Base-by-base conservation (phyloP, 2,329 filamentous ascomycete species). In the Sporothrix brasiliensis region DNA sequence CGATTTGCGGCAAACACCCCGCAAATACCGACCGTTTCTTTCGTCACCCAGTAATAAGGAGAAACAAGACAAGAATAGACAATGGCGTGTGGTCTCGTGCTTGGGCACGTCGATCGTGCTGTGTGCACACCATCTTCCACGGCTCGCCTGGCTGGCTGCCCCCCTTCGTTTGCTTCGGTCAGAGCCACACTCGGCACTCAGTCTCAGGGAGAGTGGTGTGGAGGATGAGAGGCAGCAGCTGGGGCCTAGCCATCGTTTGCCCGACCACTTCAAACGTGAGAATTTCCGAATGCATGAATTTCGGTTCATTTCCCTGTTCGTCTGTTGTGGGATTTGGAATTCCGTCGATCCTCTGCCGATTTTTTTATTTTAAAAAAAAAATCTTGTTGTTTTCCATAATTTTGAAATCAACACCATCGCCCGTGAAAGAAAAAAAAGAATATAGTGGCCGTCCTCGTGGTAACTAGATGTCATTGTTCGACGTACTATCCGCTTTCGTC, bases 281-380 rank as follows among this genome's bases (percentile, higher is more conserved):
- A 13, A 63, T 47, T 63, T 47, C 58, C 39, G 13, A 67, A 67
- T 11, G 47, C 63, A 67, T 67, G 49, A 67, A 53, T 24, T 53
- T 30, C 44, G 61, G 41, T 16, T 44, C 34, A 34, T 34, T 34
- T 34, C 34, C 34, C 34, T 34, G 34, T 34, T 34, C 34, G 27
- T 52, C 44, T 27, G 16, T 34, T 66, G 21, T 66, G 47, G 61
- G 52, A 66, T 52, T 52, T 66, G 47, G 24, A 50, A 66, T 66
- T 16, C 14, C 24, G 47, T 56, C 65, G n/a, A 50, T 54, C 50
- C 3, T 13, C 11, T 54, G 19, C 49, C 34, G 34, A 19, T 21
- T 39, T 10, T n/a, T 24, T 10, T 44, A 10, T 44, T 27, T 30
- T 30, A 24, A 24, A 24, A 24, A 1, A 24, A 24, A 24, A 24